These are phyloP conservation scores for Syzygium malaccense DNA, from an alignment of 441 rosid species.

Conservation along the genomic window DNA sequence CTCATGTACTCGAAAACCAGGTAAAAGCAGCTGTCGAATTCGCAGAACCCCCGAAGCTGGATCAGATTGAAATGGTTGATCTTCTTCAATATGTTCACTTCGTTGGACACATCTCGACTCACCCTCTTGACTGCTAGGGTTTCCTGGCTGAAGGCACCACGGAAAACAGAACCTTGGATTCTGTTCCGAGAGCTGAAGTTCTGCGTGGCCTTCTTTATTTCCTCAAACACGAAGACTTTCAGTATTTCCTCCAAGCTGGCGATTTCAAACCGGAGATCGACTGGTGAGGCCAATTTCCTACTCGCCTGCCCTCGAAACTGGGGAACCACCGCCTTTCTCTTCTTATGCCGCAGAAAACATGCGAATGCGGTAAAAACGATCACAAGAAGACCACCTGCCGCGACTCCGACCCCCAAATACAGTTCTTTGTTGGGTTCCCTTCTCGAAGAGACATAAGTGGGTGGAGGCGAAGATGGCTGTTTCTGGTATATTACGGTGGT, in stretches of 20 bases:
- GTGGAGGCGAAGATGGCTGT: conserved; percentile 3
- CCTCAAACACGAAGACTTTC: conserved; percentile 21
- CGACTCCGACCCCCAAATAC: conserved; percentile 19
- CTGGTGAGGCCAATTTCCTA: conserved; percentile 1
- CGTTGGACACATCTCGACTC: conserved; percentile 19
- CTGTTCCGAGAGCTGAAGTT: conserved; percentile 28
- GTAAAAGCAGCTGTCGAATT: conserved; percentile 16
- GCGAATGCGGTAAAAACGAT: conserved; percentile 3
- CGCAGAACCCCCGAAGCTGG: conserved; percentile 33
- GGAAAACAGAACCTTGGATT: conserved; percentile 32
- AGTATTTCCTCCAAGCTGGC: conserved; percentile 35
- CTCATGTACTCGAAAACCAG: conserved; percentile 37
- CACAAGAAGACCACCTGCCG: conserved; percentile 15
- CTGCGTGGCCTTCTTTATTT: conserved; percentile 27
- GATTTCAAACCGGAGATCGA: conserved; percentile 28
- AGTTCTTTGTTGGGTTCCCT: conserved; percentile 7
- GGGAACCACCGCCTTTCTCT: neutral
- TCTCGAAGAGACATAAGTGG: neutral
- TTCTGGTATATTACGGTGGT: conserved; percentile 6
- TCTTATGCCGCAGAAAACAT: conserved; percentile 3
- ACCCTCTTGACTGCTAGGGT: conserved; percentile 27
- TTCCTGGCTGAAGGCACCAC: conserved; percentile 24
- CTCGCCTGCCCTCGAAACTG: neutral
- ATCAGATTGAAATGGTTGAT: conserved; percentile 47
- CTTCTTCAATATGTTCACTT: conserved; percentile 39